Base-by-base conservation (phyloP, 2,329 filamentous ascomycete species). In the Clonostachys chloroleuca region DNA sequence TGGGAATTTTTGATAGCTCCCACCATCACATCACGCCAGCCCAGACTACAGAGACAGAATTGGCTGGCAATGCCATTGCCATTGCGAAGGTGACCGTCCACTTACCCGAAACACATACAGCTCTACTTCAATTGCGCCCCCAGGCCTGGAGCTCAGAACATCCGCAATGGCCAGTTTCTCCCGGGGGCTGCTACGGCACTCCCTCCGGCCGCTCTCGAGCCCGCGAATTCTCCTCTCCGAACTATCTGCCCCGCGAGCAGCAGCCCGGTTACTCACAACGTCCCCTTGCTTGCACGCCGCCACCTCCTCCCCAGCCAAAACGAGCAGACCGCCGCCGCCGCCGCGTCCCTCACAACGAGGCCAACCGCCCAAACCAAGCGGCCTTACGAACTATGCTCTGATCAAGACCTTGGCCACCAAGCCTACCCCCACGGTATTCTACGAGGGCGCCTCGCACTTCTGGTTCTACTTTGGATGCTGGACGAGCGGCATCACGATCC, bases 391-490 rank as follows among this genome's bases (percentile, higher is more conserved):
- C 58, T 73, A 68, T 56, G 71, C 66, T 46, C 82, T 76, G 64
- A 72, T 74, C 56, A 74, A 75, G 51, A 75, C 73, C 49, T 73
- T 89, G 36, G 77, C 80, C 13, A 68, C 70, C 49, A 78, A 80
- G 52, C 58, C 72, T n/a, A 66, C 72, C 2, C 73, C 78, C 6
- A 81, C 84, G 8, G 64, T 78, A 4, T 70, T 89, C 40, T 89
- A 87, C 68, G 73, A 84, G 56, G 77, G 78, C 2, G 81, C 81
- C 13, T 81, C 82, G 2, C 83, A 87, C 56, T 77, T 77, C 48
- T 73, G 75, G 64, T 86, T 83, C 62, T 74, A 85, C 51, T 59
- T 79, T 54, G 77, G 79, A 42, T 80, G 80, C 58, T 83, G 84
- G 63, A 62, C 68, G 13, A 75, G 79, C 24, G 77, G 77, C 3